These are phyloP conservation scores for Candida golubevii DNA, from an alignment of 805 yeast genomes.

Conservation along the genomic window DNA sequence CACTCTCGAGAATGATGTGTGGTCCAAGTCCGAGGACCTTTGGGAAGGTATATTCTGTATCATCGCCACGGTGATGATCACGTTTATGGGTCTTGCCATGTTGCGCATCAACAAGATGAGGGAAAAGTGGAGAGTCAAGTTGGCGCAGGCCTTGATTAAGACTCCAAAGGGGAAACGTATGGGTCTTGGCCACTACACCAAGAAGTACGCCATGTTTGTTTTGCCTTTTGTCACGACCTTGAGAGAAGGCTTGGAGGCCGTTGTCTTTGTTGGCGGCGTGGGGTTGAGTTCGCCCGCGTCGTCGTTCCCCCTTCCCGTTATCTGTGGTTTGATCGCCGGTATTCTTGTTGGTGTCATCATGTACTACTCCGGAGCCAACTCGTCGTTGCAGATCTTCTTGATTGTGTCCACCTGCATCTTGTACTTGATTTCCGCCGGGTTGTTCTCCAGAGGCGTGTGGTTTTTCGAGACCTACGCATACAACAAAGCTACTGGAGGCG, in stretches of 20 bases:
- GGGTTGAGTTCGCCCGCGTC: slow-evolving; percentile 27
- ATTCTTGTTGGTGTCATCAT: slow-evolving; percentile 60
- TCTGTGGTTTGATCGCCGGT: slow-evolving; percentile 83
- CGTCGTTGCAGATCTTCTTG: slow-evolving; percentile 82
- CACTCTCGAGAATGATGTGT: slow-evolving; percentile 72
- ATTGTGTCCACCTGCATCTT: slow-evolving; percentile 83
- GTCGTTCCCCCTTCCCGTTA: slow-evolving; percentile 88
- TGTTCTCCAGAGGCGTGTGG: slow-evolving; percentile 93
- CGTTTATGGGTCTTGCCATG: slow-evolving; percentile 97
- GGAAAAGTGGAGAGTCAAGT: slow-evolving; percentile 94
- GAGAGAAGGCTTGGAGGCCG: slow-evolving; percentile 80
- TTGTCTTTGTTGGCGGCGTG: slow-evolving; percentile 44
- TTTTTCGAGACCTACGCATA: slow-evolving; percentile 68
- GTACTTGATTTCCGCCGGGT: slow-evolving; percentile 86
- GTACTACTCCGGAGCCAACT: slow-evolving; percentile 76
- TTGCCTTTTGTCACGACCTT: slow-evolving; percentile 87
- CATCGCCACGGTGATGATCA: slow-evolving; percentile 83
- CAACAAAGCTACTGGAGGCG: slow-evolving; percentile 78
- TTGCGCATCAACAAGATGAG: slow-evolving; percentile 93
- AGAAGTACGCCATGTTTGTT: slow-evolving; percentile 83
- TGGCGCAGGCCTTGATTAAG: slow-evolving; percentile 70
- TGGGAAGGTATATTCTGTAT: slow-evolving; percentile 97
- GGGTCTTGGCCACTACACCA: slow-evolving; percentile 50
- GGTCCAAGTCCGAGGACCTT: slow-evolving; percentile 82
- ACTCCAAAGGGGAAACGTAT: slow-evolving; percentile 33